Percentiles rank a stretch among this genome's conserved stretches.
phyloP scores from a whole-genome alignment of 140 eudicot species.

The Bidens hawaiensis region DNA sequence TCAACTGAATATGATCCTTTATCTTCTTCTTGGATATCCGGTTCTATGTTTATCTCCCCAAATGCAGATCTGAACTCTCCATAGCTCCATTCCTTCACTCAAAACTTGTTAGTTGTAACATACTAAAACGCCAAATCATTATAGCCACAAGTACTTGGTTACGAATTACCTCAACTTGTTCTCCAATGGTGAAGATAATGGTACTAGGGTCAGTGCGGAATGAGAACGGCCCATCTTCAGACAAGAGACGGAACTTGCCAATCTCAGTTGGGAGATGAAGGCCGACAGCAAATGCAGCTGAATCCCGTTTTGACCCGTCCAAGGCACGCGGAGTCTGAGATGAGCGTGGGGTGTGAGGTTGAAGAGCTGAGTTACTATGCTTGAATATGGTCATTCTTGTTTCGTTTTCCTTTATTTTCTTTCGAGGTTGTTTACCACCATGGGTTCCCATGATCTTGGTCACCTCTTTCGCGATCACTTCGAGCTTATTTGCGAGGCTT shows the following conservation, averaged over 20 bases:
- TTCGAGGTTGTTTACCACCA: conserved; percentile 30
- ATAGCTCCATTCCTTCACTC: conserved; percentile 63
- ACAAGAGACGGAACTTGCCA: conserved; percentile 45
- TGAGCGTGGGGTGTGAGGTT: conserved; percentile 35
- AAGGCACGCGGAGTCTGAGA: conserved; percentile 36
- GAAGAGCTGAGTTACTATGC: conserved; percentile 48
- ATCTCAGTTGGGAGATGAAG: conserved; percentile 51
- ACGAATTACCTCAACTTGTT: conserved; percentile 50
- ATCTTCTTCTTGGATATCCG: conserved; percentile 40
- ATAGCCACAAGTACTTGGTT: neutral
- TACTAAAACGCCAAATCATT: neutral
- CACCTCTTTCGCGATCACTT: conserved; percentile 55
- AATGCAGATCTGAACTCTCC: conserved; percentile 59
- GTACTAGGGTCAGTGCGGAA: conserved; percentile 42
- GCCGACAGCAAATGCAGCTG: conserved; percentile 43
- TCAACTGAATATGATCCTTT: conserved; percentile 61
- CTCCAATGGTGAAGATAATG: conserved; percentile 60
- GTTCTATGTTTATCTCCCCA: conserved; percentile 62
- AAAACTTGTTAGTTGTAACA: conserved; percentile 17
- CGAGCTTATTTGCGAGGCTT: conserved; percentile 48
- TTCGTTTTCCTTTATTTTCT: conserved; percentile 46
- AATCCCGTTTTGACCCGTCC: conserved; percentile 36
- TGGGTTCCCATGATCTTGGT: conserved; percentile 31
- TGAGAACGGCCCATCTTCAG: conserved; percentile 38
- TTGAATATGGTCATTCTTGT: conserved; percentile 50